Conservation (phyloP, 2,329 filamentous ascomycete species). For the Fusarium kyushuense region DNA sequence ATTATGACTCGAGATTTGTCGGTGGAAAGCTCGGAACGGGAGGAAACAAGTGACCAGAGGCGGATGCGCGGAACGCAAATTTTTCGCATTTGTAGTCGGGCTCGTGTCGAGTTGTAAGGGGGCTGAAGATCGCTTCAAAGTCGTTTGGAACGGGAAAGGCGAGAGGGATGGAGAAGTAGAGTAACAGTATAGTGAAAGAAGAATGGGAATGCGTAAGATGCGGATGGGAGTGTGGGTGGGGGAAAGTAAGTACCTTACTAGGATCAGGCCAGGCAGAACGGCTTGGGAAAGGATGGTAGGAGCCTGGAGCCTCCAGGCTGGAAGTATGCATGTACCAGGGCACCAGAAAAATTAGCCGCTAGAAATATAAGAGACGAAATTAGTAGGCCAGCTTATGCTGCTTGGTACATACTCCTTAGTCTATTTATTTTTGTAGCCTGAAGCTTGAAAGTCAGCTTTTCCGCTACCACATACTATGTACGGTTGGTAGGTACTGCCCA, state of each 20-base stretch:
- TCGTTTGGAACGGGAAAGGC: slow-evolving; percentile 24
- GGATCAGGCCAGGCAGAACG: slow-evolving; percentile 15
- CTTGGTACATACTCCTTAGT: too few relatives aligned
- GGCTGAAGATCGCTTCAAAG: slow-evolving; percentile 16
- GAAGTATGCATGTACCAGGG: too few relatives aligned
- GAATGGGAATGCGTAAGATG: slow-evolving; percentile 41
- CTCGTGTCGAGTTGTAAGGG: slow-evolving; percentile 18
- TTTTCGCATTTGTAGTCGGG: background rate
- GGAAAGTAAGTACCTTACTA: slow-evolving; percentile 20
- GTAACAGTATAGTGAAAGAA: slow-evolving; percentile 37
- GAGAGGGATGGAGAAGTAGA: slow-evolving; percentile 40
- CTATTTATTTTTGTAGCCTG: too few relatives aligned
- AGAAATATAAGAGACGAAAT: too few relatives aligned
- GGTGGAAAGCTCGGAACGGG: slow-evolving; percentile 10
- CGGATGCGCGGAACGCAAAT: background rate
- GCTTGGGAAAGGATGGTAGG: slow-evolving; percentile 1
- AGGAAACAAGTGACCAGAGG: slow-evolving; percentile 1
- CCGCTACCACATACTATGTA: too few relatives aligned
- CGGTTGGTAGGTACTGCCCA: background rate
- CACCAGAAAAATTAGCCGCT: too few relatives aligned
- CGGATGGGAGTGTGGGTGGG: slow-evolving; percentile 37
- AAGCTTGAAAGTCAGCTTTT: too few relatives aligned
- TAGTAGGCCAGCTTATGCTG: too few relatives aligned
- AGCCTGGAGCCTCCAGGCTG: too few relatives aligned
- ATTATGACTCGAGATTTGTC: slow-evolving; percentile 10